phyloP scores from a whole-genome alignment of 345 rosid species.

The Camelina laxa region DNA sequence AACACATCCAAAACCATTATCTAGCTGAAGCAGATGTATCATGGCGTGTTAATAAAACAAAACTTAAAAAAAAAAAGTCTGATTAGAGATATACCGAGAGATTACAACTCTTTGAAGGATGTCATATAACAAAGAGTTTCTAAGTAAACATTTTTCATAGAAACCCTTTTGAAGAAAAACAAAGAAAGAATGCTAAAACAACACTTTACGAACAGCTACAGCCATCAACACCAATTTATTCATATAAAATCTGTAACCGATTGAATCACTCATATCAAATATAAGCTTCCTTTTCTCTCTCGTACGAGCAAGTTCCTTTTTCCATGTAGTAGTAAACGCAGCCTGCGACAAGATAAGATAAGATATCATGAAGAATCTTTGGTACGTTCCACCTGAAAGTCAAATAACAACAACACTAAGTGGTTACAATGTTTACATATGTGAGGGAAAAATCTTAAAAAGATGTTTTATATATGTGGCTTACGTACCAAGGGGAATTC shows the following conservation, averaged over 20 bases:
- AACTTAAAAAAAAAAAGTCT: background rate
- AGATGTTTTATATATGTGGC: slow-evolving; percentile 21
- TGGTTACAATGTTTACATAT: slow-evolving; percentile 9
- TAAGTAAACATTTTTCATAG: no score
- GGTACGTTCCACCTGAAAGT: slow-evolving; percentile 73
- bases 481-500: slow-evolving; percentile 69
- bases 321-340: no score
- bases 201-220: background rate
- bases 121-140: background rate
- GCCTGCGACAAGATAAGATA: slow-evolving; percentile 47
- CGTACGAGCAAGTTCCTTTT: no score
- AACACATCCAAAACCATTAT: background rate
- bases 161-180: background rate
- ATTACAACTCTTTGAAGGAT: background rate
- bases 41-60: slow-evolving; percentile 10
- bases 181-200: background rate
- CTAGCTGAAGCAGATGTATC: background rate
- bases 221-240: background rate
- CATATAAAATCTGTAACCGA: background rate
- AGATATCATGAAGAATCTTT: slow-evolving; percentile 91
- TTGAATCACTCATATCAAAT: background rate
- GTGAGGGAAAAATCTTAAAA: background rate
- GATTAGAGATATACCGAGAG: background rate
- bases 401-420: background rate
- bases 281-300: no score